These are phyloP conservation scores for Pseudocercospora fijiensis DNA, from an alignment of 2,329 filamentous ascomycete species.

Conservation along the genomic window DNA sequence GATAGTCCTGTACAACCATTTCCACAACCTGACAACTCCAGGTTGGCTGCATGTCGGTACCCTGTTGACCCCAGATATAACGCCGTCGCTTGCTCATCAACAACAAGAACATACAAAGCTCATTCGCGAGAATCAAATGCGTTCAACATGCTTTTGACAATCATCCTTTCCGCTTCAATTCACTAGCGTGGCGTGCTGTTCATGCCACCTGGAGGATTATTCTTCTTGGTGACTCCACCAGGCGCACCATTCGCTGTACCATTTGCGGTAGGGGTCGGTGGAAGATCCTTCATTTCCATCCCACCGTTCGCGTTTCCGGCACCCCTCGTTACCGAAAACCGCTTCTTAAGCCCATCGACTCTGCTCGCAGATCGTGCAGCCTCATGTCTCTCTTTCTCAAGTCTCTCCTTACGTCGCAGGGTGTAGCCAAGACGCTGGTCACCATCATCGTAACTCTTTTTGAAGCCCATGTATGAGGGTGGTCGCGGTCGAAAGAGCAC, in stretches of 20 bases:
- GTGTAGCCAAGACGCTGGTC: slow-evolving; percentile 74
- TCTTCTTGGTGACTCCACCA: slow-evolving; percentile 2
- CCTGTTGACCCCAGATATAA: background rate
- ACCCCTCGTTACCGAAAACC: slow-evolving; percentile 33
- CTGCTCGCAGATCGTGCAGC: slow-evolving; percentile 40
- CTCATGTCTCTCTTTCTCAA: slow-evolving; percentile 15
- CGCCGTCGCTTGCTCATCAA: background rate
- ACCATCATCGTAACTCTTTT: slow-evolving; percentile 70
- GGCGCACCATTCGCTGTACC: slow-evolving; percentile 7
- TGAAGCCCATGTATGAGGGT: slow-evolving; percentile 88
- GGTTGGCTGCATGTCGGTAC: background rate
- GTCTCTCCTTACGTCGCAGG: slow-evolving; percentile 15
- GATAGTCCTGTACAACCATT: background rate
- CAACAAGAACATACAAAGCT: background rate
- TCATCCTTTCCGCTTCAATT: background rate
- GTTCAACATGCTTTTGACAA: background rate
- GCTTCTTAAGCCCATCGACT: slow-evolving; percentile 54
- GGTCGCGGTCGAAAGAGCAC: slow-evolving; percentile 81
- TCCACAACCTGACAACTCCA: background rate
- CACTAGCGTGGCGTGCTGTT: slow-evolving; percentile 15
- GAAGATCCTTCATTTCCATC: slow-evolving; percentile 68
- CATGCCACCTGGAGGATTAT: slow-evolving; percentile 12
- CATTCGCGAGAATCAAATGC: background rate
- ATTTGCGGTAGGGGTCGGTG: slow-evolving; percentile 12
- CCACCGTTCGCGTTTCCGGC: slow-evolving; percentile 30